Evolutionary conservation across 2,329 filamentous ascomycete genomes (phyloP), one percentile per base, ranked within the genome.

Genomic region (Alternaria tenuissima): DNA sequence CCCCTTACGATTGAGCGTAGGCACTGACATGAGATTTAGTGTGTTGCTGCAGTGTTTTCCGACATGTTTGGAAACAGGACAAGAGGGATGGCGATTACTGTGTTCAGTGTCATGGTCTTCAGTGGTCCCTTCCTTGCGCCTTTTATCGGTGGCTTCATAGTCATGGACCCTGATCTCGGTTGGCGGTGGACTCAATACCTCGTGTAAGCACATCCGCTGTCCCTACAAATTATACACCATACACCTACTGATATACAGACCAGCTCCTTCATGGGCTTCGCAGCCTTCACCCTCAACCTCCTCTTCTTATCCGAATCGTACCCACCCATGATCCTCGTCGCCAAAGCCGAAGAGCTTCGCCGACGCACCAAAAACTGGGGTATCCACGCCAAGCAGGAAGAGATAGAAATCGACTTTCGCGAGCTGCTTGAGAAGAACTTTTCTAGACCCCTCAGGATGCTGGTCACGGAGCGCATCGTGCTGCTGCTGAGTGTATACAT

Each of bases 341-440:
- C 75, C 7, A 88, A 88, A 72, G 85, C 85, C 11, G 74, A 80
- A 2, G 84, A 86, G 61, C 75, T 88, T 1, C 81, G 85, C 36
- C 82, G 86, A 16, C 75, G 83, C 34, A 88, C 85, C 4, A 83
- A 82, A 68, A 88, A 88, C 61, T 88, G 85, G 85, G 85, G 85
- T n/a, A 87, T 88, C 43, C 86, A 88, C 65, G 86, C 86, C 48
- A 85, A 85, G 69, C 79, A 79, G 57, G 84, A 86, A 59, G 83
- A 85, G 72, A 81, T 86, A 34, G 83, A 85, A 67, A 76, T 85
- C 38, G 82, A 85, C 62, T 76, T 85, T 52, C 70, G 74, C 2
- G 81, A 84, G 62, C 76, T 86, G 16, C 58, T 85, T 22, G 78
- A 81, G 65, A 86, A 86, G 77, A 86, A 86, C 65, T 85, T 86